phyloP scores from a whole-genome alignment of 306 rosid species.

The Dicorynia guianensis region DNA sequence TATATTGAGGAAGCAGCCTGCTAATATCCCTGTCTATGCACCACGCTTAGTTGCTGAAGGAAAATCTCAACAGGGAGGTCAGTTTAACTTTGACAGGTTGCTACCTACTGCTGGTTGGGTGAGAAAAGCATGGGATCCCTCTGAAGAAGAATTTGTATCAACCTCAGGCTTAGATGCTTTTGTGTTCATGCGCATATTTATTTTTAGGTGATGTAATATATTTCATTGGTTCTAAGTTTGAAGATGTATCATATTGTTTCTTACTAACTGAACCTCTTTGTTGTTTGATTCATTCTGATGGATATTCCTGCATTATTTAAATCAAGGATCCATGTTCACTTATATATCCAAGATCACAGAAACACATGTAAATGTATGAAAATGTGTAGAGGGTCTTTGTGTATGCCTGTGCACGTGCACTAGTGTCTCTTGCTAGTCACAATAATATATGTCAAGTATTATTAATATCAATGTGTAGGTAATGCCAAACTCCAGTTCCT shows the following conservation, averaged over 20 bases:
- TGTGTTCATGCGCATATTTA: slow-evolving; percentile 75
- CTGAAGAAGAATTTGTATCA: slow-evolving; percentile 70
- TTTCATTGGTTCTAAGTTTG: slow-evolving; percentile 16
- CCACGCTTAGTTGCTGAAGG: slow-evolving; percentile 70
- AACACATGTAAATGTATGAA: not conserved
- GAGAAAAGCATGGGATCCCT: slow-evolving; percentile 73
- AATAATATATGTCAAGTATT: not conserved
- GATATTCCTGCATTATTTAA: slow-evolving; percentile 2
- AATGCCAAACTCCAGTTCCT: not conserved
- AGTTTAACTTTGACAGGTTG: slow-evolving; percentile 71
- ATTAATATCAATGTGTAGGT: not conserved
- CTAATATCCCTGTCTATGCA: slow-evolving; percentile 61
- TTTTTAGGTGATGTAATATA: slow-evolving; percentile 63
- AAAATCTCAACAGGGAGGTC: slow-evolving; percentile 43
- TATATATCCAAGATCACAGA: not conserved
- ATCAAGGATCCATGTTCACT: slow-evolving; percentile 4
- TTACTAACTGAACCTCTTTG: not conserved
- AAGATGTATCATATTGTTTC: slow-evolving; percentile 22
- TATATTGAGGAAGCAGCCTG: slow-evolving; percentile 76
- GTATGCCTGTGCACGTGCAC: not conserved
- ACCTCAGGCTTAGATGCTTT: slow-evolving; percentile 76
- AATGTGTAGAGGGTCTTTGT: not conserved
- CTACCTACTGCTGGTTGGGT: slow-evolving; percentile 86
- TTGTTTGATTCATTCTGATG: slow-evolving; percentile 23
- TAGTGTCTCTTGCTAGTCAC: not conserved